Evolutionary conservation across 495 filamentous ascomycete species (phyloP).

Genomic region (Penicillium robsamsonii): DNA sequence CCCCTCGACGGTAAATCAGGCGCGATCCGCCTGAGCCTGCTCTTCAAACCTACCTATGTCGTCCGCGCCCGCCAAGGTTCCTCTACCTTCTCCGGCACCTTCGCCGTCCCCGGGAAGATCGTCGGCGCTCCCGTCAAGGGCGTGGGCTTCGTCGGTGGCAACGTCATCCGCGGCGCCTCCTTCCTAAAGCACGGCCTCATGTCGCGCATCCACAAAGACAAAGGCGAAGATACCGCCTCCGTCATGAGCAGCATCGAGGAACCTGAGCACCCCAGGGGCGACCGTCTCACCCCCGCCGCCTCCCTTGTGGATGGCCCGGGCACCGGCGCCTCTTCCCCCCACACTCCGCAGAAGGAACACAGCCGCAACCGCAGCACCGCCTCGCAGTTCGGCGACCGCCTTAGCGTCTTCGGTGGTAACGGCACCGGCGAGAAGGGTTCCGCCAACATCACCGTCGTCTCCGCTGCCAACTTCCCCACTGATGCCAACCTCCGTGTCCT

Average conservation of each 20-base stretch:
- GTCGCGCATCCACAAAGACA: constrained; percentile 52
- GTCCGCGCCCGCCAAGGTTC: constrained; percentile 84
- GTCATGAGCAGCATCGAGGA: constrained; percentile 30
- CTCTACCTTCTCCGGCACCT: constrained; percentile 89
- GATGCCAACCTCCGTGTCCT: constrained; percentile 78
- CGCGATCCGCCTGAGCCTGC: constrained; percentile 71
- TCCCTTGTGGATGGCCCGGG: constrained; percentile 33
- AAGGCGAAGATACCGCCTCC: constrained; percentile 54
- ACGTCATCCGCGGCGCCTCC: constrained; percentile 82
- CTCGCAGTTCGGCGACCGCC: constrained; percentile 40
- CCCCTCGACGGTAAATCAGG: constrained; percentile 87
- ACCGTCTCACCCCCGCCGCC: constrained; percentile 36
- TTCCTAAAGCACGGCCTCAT: constrained; percentile 80
- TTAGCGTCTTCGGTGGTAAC: constrained; percentile 51
- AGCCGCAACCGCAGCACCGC: constrained; percentile 67
- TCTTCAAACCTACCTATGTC: constrained; percentile 96
- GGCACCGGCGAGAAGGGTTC: constrained; percentile 62
- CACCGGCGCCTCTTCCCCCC: constrained; percentile 34
- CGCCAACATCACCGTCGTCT: constrained; percentile 76
- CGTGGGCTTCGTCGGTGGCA: constrained; percentile 72
- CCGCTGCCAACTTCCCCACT: constrained; percentile 73
- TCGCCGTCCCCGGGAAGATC: constrained; percentile 86
- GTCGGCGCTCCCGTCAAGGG: constrained; percentile 93
- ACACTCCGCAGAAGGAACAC: constrained; percentile 50
- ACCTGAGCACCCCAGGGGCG: constrained; percentile 33